phyloP scores from a whole-genome alignment of 306 rosid species.

The Parietaria judaica region DNA sequence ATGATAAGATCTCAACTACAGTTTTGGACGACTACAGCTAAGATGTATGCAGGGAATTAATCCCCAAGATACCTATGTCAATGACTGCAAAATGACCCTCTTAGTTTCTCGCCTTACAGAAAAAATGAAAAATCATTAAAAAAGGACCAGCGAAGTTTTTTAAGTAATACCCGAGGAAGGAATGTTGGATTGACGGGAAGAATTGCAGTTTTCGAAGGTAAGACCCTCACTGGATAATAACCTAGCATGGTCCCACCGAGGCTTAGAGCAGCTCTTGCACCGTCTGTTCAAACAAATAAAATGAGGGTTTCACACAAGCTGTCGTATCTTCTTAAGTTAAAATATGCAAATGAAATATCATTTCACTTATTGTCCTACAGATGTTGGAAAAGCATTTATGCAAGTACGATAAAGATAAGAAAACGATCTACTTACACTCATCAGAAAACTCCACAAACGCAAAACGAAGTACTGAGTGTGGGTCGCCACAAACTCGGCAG shows the following conservation, averaged over 20 bases:
- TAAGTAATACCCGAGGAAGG: slow-evolving; percentile 74
- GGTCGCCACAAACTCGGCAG: slow-evolving; percentile 96
- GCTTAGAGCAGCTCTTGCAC: slow-evolving; percentile 77
- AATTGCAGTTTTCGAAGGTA: slow-evolving; percentile 96
- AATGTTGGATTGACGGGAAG: slow-evolving; percentile 98
- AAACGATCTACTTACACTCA: slow-evolving; percentile 58
- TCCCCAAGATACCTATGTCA: background rate
- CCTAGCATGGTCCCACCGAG: slow-evolving; percentile 96
- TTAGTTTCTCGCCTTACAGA: background rate
- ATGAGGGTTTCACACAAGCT: background rate
- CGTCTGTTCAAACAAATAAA: slow-evolving; percentile 50
- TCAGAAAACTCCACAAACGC: slow-evolving; percentile 97
- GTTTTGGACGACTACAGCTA: too few species aligned
- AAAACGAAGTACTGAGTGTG: slow-evolving; percentile 95
- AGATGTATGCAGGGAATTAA: background rate
- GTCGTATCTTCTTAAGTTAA: background rate
- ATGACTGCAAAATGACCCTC: too few species aligned
- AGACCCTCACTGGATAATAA: slow-evolving; percentile 84
- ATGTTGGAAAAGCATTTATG: too few species aligned
- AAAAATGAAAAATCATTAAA: background rate
- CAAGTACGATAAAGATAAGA: background rate
- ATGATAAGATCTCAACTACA: too few species aligned
- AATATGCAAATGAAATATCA: too few species aligned
- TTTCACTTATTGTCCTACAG: too few species aligned
- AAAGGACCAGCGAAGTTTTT: slow-evolving; percentile 2